Conservation (phyloP, 495 filamentous ascomycete species). For the Penicillium daleae region DNA sequence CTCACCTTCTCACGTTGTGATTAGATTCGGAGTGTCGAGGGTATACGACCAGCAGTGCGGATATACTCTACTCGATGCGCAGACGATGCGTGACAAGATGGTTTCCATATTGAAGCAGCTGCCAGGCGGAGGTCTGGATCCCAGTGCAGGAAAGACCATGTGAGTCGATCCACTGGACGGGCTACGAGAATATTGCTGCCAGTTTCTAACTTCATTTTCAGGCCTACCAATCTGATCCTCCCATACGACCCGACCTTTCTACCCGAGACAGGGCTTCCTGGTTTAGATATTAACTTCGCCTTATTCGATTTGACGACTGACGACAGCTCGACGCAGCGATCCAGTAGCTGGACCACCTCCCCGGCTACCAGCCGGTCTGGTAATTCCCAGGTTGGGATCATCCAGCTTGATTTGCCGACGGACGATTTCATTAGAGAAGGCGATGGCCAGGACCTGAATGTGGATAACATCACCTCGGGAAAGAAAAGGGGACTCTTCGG, state of each 20-base stretch:
- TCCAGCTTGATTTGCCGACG: slow-evolving; percentile 40
- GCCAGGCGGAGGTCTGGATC: slow-evolving; percentile 64
- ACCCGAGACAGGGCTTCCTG: slow-evolving; percentile 64
- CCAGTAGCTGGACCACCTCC: slow-evolving; percentile 32
- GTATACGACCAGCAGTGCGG: slow-evolving; percentile 86
- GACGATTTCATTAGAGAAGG: slow-evolving; percentile 31
- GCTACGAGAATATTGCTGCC: not conserved
- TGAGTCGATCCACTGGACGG: slow-evolving; percentile 36
- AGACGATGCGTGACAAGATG: slow-evolving; percentile 76
- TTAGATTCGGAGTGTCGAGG: slow-evolving; percentile 77
- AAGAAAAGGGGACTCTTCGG: slow-evolving; percentile 28
- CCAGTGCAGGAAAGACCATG: slow-evolving; percentile 72
- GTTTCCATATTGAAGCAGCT: slow-evolving; percentile 60
- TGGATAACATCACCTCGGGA: slow-evolving; percentile 26
- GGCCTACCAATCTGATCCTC: slow-evolving; percentile 78
- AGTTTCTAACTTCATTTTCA: slow-evolving; percentile 36
- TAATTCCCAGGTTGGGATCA: slow-evolving; percentile 29
- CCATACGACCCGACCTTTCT: slow-evolving; percentile 87
- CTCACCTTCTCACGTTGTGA: not conserved
- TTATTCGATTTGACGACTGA: slow-evolving; percentile 21
- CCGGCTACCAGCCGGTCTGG: slow-evolving; percentile 36
- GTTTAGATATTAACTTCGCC: slow-evolving; percentile 59
- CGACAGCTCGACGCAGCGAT: slow-evolving; percentile 21
- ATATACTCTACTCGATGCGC: slow-evolving; percentile 81
- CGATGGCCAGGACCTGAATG: slow-evolving; percentile 27